phyloP scores from a whole-genome alignment of 225 moss, liverwort and hornwort species.

The Bryoerythrophyllum caledonicum region DNA sequence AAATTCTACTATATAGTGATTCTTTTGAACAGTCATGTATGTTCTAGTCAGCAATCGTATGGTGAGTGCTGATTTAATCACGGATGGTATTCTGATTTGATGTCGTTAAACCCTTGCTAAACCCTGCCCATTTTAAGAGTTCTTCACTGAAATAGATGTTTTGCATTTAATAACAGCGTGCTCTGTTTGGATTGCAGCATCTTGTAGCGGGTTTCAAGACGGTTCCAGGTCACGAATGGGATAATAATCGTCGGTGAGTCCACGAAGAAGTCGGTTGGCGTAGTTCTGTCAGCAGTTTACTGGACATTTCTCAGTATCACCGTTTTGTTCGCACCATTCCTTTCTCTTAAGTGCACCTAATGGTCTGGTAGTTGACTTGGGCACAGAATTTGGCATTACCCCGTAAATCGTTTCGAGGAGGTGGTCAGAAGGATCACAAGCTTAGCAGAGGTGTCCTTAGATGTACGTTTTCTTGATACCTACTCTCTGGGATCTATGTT shows the following conservation, averaged over 20 bases:
- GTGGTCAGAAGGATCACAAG: conserved; percentile 59
- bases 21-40: not conserved
- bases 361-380: conserved; percentile 22
- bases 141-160: not conserved
- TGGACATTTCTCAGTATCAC: not conserved
- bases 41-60: conserved; percentile 14
- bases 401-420: conserved; percentile 61
- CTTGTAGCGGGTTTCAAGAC: conserved; percentile 72
- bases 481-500: conserved; percentile 12
- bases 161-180: conserved; percentile 7
- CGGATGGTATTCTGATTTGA: conserved; percentile 12
- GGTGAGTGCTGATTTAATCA: conserved; percentile 1
- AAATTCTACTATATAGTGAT: conserved; percentile 7
- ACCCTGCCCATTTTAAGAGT: conserved; percentile 20
- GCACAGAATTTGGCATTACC: conserved; percentile 83
- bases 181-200: conserved; percentile 56
- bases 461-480: conserved; percentile 40
- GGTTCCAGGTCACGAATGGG: conserved; percentile 83
- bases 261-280: not conserved
- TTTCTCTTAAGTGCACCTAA: conserved; percentile 10
- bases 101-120: conserved; percentile 35
- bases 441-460: conserved; percentile 46
- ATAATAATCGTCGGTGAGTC: conserved; percentile 67
- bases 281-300: conserved; percentile 12
- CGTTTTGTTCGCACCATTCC: not conserved